Base-by-base conservation (phyloP, 2,329 filamentous ascomycete genomes). In the Trichoderma semiorbis region DNA sequence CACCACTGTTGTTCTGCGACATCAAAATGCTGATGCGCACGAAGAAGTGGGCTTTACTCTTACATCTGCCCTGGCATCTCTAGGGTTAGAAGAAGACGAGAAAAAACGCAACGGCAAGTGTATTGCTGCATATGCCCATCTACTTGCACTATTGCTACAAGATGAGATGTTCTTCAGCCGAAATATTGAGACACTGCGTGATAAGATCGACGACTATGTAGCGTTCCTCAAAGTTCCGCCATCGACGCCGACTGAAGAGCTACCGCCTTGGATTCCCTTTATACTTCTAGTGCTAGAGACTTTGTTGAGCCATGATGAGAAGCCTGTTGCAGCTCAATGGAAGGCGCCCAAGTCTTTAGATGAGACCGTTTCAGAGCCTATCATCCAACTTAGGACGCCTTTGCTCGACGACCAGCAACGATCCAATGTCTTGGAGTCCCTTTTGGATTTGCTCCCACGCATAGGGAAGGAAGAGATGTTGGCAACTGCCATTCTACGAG, bases 181-280 rank as follows among this genome's bases (percentile, higher is more conserved):
- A 65, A 93, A 93, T 21, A 82, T 95, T 21, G 88, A 91, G 32
- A 90, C 91, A 47, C 83, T 99, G 28, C 92, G 92, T 78, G 90
- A 93, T 21, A 93, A 92, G 77, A 92, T 98, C 53, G 85, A 86
- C 11, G 90, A 90, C 47, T 89, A 98, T 73, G 86, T 97, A 32
- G 87, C 85, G 3, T 98, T 98, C 80, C 88, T 99, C 75, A 91
- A 92, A 76, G 84, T 94, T 5, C 85, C 89, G 6, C 84, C 89
- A 0, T 88, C 90, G 30, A 88, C 91, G 70, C 86, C 92, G 4
- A 84, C 87, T 0, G 93, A 97, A 63, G 92, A 96, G 72, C 85
- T 94, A n/a, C 93, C 94, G 5, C 93, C 94, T 1, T 99, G 95
- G 94, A 92, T 98, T 74, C 93, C 94, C 14, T 95, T 96, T 77